Evolutionary conservation across 208 protist species (phyloP), one percentile per base, ranked within the genome.

Genomic region (Trypanosoma cruzi): DNA sequence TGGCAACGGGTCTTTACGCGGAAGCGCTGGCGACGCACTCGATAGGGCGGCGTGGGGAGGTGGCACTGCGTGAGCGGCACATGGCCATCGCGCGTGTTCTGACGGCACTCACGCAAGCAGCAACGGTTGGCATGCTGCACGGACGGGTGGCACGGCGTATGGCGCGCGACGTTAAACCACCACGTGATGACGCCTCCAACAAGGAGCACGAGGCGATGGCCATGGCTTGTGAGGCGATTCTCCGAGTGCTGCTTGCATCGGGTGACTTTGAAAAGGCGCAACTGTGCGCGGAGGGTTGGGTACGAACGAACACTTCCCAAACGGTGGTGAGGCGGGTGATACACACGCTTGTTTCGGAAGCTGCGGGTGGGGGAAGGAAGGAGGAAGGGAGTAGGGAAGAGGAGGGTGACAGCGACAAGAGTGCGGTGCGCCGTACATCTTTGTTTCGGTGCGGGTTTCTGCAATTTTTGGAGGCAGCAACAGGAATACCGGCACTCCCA

Each of bases 21-120:
- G 65, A 55, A 20, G 65, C 55, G 7, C 65, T 71, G 37, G 65
- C 65, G 40, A 63, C 65, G 13, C 49, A 22, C 16, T 71, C 65
- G 16, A 34, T 71, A 28, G 31, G 36, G 40, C 52, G 40, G 29
- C 20, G 53, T 26, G 65, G 65, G 0, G 55, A 24, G 6, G 54
- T 71, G 54, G 37, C 55, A 16, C 55, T 31, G 16, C 42, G 24
- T 11, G 34, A 56, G 50, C 53, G 65, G 34, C 65, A 63, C 53
- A 42, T 18, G 0, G 5, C 28, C 28, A 71, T 71, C 28, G 34
- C 28, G 1, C 29, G 20, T 4, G 55, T 71, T 42, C n/a, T 71
- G 31, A 32, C 34, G n/a, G 65, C 65, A 2, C 22, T 71, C 1
- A 26, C 37, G 24, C 22, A 63, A 5, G 8, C 36, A 6, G 20